Evolutionary conservation across 805 yeast genomes (phyloP).

Genomic region (Clavispora fructus): DNA sequence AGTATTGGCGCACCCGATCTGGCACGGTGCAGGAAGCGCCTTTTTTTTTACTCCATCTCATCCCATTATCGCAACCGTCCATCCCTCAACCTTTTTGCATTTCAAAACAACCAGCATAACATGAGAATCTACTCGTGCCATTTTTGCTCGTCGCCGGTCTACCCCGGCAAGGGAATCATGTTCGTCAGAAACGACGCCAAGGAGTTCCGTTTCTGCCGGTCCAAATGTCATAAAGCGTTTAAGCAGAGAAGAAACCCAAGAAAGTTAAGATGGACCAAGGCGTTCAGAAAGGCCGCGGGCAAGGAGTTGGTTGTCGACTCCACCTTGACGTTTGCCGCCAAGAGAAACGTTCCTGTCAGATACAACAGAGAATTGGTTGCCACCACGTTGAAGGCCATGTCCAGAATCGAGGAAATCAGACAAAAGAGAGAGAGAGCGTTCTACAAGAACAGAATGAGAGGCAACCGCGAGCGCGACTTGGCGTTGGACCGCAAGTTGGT

Average conservation of each 20-base stretch:
- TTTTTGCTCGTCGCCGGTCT: constrained; percentile 95
- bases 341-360: constrained; percentile 97
- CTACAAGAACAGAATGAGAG: constrained; percentile 99
- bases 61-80: constrained; percentile 3
- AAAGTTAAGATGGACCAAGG: constrained; percentile 97
- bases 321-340: constrained; percentile 91
- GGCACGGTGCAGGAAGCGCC: constrained; percentile 14
- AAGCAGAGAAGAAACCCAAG: constrained; percentile 98
- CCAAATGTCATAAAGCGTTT: constrained; percentile 96
- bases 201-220: constrained; percentile 94
- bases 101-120: constrained; percentile 6
- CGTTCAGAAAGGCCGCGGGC: constrained; percentile 98
- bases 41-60: constrained; percentile 14
- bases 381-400: constrained; percentile 91
- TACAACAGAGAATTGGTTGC: constrained; percentile 95
- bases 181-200: constrained; percentile 98
- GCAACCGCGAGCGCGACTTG: constrained; percentile 83
- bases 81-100: not conserved
- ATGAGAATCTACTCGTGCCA: constrained; percentile 93
- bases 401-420: constrained; percentile 93
- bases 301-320: constrained; percentile 97
- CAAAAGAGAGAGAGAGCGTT: constrained; percentile 95
- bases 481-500: constrained; percentile 85
- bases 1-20: not conserved
- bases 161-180: constrained; percentile 84